Evolutionary conservation across 2,329 filamentous ascomycete species (phyloP).

Genomic region (Monosporascus sp.): DNA sequence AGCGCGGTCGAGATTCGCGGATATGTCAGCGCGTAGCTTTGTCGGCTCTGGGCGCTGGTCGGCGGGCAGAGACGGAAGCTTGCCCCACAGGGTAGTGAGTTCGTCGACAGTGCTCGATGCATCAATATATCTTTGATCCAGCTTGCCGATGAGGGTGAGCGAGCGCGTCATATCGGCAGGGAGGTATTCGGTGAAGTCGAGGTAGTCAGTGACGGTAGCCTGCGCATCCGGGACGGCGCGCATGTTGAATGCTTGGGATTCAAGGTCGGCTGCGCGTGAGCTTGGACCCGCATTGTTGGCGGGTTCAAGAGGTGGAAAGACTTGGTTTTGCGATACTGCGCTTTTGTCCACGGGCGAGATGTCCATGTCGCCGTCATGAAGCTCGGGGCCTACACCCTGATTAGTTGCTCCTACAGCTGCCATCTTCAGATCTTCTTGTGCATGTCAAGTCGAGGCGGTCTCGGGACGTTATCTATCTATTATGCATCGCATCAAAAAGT

Average conservation of each 20-base stretch:
- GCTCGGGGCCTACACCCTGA: conserved; percentile 4
- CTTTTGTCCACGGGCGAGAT: conserved; percentile 31
- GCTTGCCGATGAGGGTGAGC: conserved; percentile 58
- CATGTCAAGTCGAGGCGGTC: not conserved
- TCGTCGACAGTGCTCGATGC: conserved; percentile 50
- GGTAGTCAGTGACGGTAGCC: conserved; percentile 64
- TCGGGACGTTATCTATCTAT: not conserved
- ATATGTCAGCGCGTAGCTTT: conserved; percentile 54
- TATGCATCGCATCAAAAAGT: not conserved
- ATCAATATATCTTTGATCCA: conserved; percentile 53
- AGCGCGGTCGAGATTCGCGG: conserved; percentile 48
- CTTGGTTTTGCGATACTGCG: conserved; percentile 20
- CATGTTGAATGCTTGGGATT: conserved; percentile 36
- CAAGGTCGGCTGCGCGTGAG: conserved; percentile 22
- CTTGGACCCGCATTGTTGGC: conserved; percentile 22
- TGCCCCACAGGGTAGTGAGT: conserved; percentile 51
- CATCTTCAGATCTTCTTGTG: conserved; percentile 1
- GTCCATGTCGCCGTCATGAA: conserved; percentile 12
- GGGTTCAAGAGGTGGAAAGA: conserved; percentile 24
- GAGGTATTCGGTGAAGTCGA: conserved; percentile 65
- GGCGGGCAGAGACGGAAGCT: conserved; percentile 43
- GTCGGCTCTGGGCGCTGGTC: conserved; percentile 43
- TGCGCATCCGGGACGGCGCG: conserved; percentile 61
- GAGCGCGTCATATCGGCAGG: conserved; percentile 62
- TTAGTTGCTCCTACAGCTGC: conserved; percentile 1